Conservation (phyloP, 2,329 filamentous ascomycete species). For the Cladophialophora chaetospira region DNA sequence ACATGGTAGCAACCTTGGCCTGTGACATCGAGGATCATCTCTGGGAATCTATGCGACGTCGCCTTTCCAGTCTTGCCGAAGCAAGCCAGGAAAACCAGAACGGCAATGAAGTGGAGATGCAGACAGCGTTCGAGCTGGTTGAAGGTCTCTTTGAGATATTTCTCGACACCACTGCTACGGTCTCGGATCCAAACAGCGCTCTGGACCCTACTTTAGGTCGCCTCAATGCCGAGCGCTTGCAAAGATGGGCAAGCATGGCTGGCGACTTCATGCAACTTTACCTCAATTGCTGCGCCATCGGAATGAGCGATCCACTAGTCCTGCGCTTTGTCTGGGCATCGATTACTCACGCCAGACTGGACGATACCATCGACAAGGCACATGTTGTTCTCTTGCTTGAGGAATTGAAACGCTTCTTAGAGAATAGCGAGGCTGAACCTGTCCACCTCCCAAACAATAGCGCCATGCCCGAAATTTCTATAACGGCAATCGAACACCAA, state of each 20-base stretch:
- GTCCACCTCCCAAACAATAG: constrained; percentile 77
- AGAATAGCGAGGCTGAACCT: constrained; percentile 49
- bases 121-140: constrained; percentile 35
- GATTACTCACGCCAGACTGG: constrained; percentile 62
- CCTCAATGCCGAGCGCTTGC: constrained; percentile 60
- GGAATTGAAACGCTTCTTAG: constrained; percentile 61
- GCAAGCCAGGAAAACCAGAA: background rate
- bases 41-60: constrained; percentile 38
- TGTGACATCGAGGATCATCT: constrained; percentile 58
- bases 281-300: constrained; percentile 34
- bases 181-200: constrained; percentile 62
- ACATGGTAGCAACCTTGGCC: constrained; percentile 55
- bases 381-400: constrained; percentile 64
- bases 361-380: constrained; percentile 58
- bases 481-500: constrained; percentile 81
- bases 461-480: constrained; percentile 83
- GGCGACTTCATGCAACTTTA: constrained; percentile 55
- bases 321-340: constrained; percentile 69
- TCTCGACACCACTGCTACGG: constrained; percentile 65
- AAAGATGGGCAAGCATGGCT: constrained; percentile 62
- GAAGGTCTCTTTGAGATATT: constrained; percentile 68
- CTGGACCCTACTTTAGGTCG: constrained; percentile 54
- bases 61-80: constrained; percentile 29
- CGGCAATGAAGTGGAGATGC: constrained; percentile 11
- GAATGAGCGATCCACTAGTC: constrained; percentile 47